A percentile compares a stretch with the other conserved stretches of the same genome.
phyloP scores from a whole-genome alignment of 192 early-diverging fungal genomes.

The Coemansia sp. region DNA sequence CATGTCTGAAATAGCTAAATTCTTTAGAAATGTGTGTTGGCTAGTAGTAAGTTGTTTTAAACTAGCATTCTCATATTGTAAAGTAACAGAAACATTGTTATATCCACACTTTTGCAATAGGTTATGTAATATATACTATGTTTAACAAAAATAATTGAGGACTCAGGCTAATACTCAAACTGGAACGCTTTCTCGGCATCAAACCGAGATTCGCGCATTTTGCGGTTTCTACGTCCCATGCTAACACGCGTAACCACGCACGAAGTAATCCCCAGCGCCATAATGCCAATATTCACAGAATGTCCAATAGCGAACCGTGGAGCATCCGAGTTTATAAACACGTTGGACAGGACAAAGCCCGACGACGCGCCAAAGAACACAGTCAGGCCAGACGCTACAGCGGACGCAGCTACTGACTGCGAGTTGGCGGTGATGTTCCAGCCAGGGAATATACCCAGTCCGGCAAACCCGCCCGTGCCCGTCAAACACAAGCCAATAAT shows the following conservation, averaged over 20 bases:
- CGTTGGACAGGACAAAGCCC: slow-evolving; percentile 33
- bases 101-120: too few species aligned
- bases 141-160: not conserved
- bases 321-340: slow-evolving; percentile 47
- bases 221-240: slow-evolving; percentile 43
- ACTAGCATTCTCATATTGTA: too few species aligned
- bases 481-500: slow-evolving; percentile 39
- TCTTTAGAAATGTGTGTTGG: too few species aligned
- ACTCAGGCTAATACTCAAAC: not conserved
- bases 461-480: slow-evolving; percentile 36
- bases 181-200: not conserved
- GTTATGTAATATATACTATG: too few species aligned
- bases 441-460: slow-evolving; percentile 35
- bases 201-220: not conserved
- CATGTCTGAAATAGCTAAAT: too few species aligned
- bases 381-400: slow-evolving; percentile 39
- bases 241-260: slow-evolving; percentile 28
- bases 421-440: slow-evolving; percentile 43
- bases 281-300: slow-evolving; percentile 26
- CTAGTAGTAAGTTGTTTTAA: too few species aligned
- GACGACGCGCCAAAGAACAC: slow-evolving; percentile 42
- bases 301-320: slow-evolving; percentile 47
- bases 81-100: too few species aligned
- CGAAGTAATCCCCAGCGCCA: slow-evolving; percentile 17
- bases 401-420: slow-evolving; percentile 30